phyloP scores from a whole-genome alignment of 371 early-diverging fungal genomes.

The Entomophthora muscae region DNA sequence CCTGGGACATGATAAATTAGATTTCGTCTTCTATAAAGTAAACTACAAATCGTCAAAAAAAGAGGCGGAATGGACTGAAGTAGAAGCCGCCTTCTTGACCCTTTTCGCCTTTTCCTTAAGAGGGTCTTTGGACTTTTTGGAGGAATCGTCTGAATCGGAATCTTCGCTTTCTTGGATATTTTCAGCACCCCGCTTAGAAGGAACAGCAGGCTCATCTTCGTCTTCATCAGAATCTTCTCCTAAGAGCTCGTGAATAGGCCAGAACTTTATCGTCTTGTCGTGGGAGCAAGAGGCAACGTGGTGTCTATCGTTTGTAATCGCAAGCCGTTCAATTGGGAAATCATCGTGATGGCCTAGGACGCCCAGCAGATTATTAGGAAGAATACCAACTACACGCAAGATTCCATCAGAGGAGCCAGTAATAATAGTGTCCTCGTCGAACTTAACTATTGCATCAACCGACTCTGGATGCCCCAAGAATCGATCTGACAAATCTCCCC shows the following conservation, averaged over 20 bases:
- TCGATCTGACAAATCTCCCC: constrained; percentile 81
- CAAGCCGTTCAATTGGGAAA: constrained; percentile 67
- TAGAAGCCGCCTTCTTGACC: neutral
- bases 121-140: neutral
- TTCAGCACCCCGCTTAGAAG: neutral
- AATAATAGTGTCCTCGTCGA: constrained; percentile 61
- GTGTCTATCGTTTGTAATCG: constrained; percentile 36
- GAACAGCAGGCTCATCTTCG: constrained; percentile 15
- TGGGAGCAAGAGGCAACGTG: constrained; percentile 64
- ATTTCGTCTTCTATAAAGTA: too few relatives aligned
- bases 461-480: constrained; percentile 80
- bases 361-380: constrained; percentile 34
- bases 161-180: neutral
- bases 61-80: neutral
- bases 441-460: constrained; percentile 58
- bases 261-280: constrained; percentile 68
- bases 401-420: constrained; percentile 88
- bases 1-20: too few relatives aligned
- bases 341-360: constrained; percentile 72
- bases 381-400: constrained; percentile 22
- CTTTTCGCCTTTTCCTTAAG: neutral
- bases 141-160: neutral
- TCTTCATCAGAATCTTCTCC: constrained; percentile 22
- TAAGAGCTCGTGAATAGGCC: constrained; percentile 48
- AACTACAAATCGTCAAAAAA: neutral